A percentile compares a stretch with the other conserved stretches of the same genome.
These are phyloP conservation scores for Aspergillus biplanus DNA, from an alignment of 495 filamentous ascomycete genomes.

Conservation along the genomic window DNA sequence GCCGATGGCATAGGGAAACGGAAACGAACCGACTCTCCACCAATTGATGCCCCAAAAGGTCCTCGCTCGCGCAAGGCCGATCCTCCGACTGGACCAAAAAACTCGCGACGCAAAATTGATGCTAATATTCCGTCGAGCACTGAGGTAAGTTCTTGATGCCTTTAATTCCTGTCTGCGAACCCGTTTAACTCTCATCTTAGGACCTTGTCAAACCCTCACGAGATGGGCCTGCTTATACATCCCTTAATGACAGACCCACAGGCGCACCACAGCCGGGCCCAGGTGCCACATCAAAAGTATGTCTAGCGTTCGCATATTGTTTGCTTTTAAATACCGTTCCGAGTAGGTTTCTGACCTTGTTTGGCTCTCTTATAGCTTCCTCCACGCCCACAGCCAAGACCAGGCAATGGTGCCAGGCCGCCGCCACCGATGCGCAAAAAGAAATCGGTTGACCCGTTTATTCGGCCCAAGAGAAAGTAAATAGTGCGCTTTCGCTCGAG, in stretches of 20 bases:
- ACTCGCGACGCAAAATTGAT: conserved; percentile 32
- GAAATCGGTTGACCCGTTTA: conserved; percentile 56
- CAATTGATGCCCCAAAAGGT: conserved; percentile 32
- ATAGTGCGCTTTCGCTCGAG: neutral
- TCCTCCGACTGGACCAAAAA: conserved; percentile 31
- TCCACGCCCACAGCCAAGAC: conserved; percentile 21
- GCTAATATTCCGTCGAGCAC: conserved; percentile 31
- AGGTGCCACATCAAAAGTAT: conserved; percentile 27
- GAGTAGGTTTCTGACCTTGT: conserved; percentile 16
- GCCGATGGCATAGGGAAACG: conserved; percentile 41
- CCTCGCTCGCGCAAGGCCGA: conserved; percentile 31
- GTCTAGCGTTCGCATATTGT: conserved; percentile 1
- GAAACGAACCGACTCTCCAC: conserved; percentile 43
- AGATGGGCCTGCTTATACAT: conserved; percentile 37
- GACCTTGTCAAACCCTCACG: conserved; percentile 46
- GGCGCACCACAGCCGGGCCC: conserved; percentile 21
- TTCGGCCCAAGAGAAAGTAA: conserved; percentile 49
- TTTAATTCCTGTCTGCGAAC: neutral
- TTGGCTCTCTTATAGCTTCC: conserved; percentile 19
- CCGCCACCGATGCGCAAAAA: conserved; percentile 49
- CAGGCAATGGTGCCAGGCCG: conserved; percentile 29
- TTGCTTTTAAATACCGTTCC: too few relatives aligned
- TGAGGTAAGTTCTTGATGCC: conserved; percentile 32
- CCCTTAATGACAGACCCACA: conserved; percentile 21
- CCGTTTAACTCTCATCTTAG: conserved; percentile 24